Conservation (phyloP, 2,329 filamentous ascomycete species). For the Tolypocladium capitatum region DNA sequence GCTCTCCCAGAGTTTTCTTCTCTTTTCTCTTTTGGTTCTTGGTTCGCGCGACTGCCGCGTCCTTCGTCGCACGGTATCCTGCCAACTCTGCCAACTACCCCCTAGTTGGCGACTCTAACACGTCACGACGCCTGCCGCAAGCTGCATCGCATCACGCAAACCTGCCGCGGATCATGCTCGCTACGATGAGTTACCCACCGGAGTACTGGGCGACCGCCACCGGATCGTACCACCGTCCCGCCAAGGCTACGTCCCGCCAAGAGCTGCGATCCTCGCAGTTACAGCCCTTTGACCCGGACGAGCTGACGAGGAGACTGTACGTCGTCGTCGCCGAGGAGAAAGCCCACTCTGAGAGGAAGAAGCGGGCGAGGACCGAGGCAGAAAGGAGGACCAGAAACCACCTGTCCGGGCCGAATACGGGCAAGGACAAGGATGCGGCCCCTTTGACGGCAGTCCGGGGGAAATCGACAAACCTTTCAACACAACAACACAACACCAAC, state of each 20-base stretch:
- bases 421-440: not conserved
- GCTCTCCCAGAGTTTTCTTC: not conserved
- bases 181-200: conserved; percentile 2
- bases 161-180: conserved; percentile 2
- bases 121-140: not conserved
- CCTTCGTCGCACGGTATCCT: not conserved
- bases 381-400: conserved; percentile 5
- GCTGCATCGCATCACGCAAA: not conserved
- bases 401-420: not conserved
- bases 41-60: not conserved
- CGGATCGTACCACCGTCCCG: not conserved
- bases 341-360: conserved; percentile 21
- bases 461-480: conserved; percentile 1
- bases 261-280: conserved; percentile 11
- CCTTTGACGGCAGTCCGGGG: not conserved
- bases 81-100: not conserved
- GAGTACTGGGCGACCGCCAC: conserved; percentile 1
- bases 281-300: conserved; percentile 36
- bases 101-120: not conserved
- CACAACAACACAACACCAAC: not conserved
- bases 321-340: conserved; percentile 38
- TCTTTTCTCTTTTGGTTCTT: not conserved
- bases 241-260: not conserved
- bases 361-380: conserved; percentile 14
- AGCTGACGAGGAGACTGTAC: conserved; percentile 38